These are phyloP conservation scores for Angophora floribunda DNA, from an alignment of 345 rosid genomes.

Conservation along the genomic window DNA sequence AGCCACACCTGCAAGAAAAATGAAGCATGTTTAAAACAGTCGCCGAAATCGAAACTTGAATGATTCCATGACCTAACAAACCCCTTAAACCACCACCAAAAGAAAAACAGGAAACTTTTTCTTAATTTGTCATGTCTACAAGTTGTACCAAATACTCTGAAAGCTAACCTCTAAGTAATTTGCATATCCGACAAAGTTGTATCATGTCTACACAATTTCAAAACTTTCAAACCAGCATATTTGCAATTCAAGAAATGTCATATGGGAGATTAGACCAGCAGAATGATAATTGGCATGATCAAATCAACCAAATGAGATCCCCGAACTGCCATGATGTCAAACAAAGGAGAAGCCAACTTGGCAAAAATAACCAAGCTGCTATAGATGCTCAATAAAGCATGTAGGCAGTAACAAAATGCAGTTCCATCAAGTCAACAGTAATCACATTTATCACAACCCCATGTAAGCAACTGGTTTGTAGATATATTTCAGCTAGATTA, in stretches of 20 bases:
- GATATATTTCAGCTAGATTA: neutral
- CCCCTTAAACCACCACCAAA: neutral
- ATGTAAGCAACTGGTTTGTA: neutral
- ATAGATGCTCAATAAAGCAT: neutral
- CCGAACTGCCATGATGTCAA: neutral
- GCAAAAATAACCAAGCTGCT: neutral
- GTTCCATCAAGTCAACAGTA: neutral
- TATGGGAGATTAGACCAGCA: neutral
- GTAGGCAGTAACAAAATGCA: neutral
- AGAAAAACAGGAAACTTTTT: neutral
- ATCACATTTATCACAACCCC: neutral
- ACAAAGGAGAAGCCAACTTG: neutral
- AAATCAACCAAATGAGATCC: neutral
- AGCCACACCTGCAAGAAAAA: constrained; percentile 9
- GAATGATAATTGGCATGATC: neutral
- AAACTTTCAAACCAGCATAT: neutral
- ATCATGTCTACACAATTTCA: neutral
- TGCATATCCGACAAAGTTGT: neutral
- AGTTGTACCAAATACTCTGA: neutral
- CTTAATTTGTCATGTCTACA: neutral
- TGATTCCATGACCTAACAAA: neutral
- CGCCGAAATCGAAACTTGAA: neutral
- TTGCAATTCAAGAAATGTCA: neutral
- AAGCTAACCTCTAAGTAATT: neutral
- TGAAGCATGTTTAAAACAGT: neutral